These are phyloP conservation scores for Collariella sp. DNA, from an alignment of 495 filamentous ascomycete genomes.

Conservation along the genomic window DNA sequence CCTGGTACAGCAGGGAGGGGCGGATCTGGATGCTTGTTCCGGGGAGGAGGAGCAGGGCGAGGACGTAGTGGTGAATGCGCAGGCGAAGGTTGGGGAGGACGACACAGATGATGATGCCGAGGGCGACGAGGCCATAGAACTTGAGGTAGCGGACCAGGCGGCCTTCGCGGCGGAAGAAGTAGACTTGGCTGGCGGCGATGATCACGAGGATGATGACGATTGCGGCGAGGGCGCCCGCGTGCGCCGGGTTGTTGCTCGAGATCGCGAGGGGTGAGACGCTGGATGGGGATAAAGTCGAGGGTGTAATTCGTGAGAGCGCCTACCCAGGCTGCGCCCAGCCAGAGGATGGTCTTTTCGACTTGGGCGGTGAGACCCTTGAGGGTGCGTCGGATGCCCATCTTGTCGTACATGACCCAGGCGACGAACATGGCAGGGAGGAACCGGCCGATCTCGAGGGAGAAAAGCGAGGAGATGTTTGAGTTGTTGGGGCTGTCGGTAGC, in stretches of 20 bases:
- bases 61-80: conserved; percentile 94
- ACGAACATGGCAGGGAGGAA: conserved; percentile 71
- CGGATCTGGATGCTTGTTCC: conserved; percentile 79
- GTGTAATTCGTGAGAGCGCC: conserved; percentile 79
- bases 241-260: conserved; percentile 71
- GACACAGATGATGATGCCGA: conserved; percentile 52
- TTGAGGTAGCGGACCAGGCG: conserved; percentile 58
- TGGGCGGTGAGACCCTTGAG: conserved; percentile 53
- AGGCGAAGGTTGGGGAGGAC: conserved; percentile 67
- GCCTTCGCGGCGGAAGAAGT: conserved; percentile 63
- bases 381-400: conserved; percentile 42
- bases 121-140: conserved; percentile 56
- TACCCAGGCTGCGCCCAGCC: conserved; percentile 66
- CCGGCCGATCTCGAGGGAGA: conserved; percentile 61
- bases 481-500: conserved; percentile 64
- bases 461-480: conserved; percentile 41
- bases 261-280: conserved; percentile 67
- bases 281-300: conserved; percentile 71
- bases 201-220: conserved; percentile 54
- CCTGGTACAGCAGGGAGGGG: conserved; percentile 71
- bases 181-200: conserved; percentile 57
- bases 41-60: conserved; percentile 71
- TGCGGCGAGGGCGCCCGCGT: conserved; percentile 54
- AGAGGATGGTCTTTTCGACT: conserved; percentile 67
- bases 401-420: conserved; percentile 63